phyloP scores from a whole-genome alignment of 2,329 filamentous ascomycete species.

The Drechmeria coniospora region DNA sequence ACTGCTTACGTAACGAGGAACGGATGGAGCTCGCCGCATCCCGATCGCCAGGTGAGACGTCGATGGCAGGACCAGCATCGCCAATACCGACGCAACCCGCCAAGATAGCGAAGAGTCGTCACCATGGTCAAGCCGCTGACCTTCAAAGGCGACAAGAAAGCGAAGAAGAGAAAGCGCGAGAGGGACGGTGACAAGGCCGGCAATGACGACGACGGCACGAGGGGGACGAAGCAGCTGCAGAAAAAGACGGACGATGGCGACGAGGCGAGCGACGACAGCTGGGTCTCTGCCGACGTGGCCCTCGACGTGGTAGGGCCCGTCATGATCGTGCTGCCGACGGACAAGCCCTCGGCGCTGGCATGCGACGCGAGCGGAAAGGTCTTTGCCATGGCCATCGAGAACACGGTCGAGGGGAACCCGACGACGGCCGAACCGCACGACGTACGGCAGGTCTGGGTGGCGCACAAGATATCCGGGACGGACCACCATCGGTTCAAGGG shows the following conservation, averaged over 20 bases:
- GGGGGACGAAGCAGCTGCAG: constrained; percentile 8
- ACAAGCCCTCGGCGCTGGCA: constrained; percentile 58
- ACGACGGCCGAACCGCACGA: constrained; percentile 88
- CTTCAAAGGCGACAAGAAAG: constrained; percentile 96
- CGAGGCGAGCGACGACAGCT: constrained; percentile 59
- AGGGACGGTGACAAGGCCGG: constrained; percentile 30
- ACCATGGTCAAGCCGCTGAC: constrained; percentile 75
- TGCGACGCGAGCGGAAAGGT: constrained; percentile 79
- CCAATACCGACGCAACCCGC: constrained; percentile 3
- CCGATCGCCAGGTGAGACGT: constrained; percentile 7
- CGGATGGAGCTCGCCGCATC: constrained; percentile 18
- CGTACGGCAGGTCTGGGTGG: constrained; percentile 90
- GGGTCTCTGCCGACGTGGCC: constrained; percentile 69
- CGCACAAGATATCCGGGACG: constrained; percentile 67
- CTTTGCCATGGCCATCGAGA: constrained; percentile 69
- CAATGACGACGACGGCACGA: constrained; percentile 22
- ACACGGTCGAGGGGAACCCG: constrained; percentile 71
- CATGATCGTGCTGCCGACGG: constrained; percentile 66
- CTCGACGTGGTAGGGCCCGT: constrained; percentile 69
- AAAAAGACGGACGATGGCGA: constrained; percentile 13
- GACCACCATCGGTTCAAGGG: constrained; percentile 78
- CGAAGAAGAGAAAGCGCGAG: constrained; percentile 76
- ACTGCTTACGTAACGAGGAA: constrained; percentile 11
- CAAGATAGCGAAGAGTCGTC: too few species aligned
- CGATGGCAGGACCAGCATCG: not conserved